phyloP scores from a whole-genome alignment of 306 rosid species.

The Inga oerstediana region DNA sequence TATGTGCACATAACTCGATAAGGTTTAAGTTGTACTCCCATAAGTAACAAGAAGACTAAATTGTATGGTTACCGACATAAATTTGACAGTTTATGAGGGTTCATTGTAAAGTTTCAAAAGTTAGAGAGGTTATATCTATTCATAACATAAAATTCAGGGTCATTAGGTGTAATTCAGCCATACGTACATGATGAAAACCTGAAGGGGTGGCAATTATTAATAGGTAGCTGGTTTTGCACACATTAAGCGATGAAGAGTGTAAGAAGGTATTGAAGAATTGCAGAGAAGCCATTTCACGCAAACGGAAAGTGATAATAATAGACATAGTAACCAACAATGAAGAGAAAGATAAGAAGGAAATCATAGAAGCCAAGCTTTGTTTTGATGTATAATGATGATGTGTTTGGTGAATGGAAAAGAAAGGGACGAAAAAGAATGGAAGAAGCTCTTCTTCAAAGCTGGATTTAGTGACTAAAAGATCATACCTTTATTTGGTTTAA shows the following conservation, averaged over 20 bases:
- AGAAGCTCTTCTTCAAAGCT: neutral
- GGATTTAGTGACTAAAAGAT: slow-evolving; percentile 2
- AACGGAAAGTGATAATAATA: neutral
- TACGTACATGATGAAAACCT: neutral
- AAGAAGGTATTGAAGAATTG: neutral
- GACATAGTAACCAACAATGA: neutral
- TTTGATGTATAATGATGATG: neutral
- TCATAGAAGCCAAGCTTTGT: neutral
- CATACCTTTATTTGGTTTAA: neutral
- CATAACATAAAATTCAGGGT: neutral
- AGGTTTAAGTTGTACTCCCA: no score
- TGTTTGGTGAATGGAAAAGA: neutral
- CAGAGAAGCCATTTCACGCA: neutral
- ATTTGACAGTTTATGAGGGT: no score
- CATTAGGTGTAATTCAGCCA: neutral
- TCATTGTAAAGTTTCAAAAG: no score
- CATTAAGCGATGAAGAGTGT: neutral
- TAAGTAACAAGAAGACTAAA: no score
- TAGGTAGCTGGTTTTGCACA: neutral
- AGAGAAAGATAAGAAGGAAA: neutral
- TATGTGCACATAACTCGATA: no score
- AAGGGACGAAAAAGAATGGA: neutral
- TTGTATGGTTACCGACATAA: no score
- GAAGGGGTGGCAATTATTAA: neutral
- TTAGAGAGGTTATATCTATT: neutral